Evolutionary conservation across 768 basidiomycete genomes (phyloP).

Genomic region (Dentipellis fragilis): DNA sequence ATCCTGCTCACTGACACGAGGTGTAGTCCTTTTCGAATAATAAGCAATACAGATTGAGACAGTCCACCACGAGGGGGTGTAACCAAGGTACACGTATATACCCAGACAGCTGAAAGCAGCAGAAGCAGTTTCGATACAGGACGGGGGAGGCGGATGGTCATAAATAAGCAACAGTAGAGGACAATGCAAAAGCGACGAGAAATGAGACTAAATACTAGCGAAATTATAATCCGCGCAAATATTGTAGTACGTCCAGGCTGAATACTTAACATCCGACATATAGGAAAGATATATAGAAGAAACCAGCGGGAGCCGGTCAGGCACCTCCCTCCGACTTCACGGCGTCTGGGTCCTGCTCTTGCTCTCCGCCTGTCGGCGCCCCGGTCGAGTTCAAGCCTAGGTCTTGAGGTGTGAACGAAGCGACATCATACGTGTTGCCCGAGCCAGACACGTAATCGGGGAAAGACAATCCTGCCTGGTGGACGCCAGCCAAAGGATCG

Average conservation of each 20-base stretch:
- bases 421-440: conserved; percentile 59
- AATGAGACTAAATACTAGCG: conserved; percentile 13
- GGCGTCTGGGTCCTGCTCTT: conserved; percentile 52
- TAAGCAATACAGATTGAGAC: background rate
- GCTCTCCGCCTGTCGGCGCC: conserved; percentile 33
- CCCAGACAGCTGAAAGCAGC: conserved; percentile 5
- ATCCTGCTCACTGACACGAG: no score
- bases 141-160: conserved; percentile 17
- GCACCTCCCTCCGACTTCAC: conserved; percentile 45
- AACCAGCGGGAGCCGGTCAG: conserved; percentile 15
- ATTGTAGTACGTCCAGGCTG: conserved; percentile 7
- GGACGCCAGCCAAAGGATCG: conserved; percentile 48
- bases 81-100: background rate
- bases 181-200: conserved; percentile 27
- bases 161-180: conserved; percentile 23
- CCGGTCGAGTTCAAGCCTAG: conserved; percentile 44
- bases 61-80: background rate
- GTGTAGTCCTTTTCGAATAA: no score
- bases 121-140: conserved; percentile 26
- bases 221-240: conserved; percentile 8
- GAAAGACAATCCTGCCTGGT: conserved; percentile 58
- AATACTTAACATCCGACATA: background rate
- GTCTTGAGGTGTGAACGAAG: conserved; percentile 58
- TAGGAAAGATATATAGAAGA: conserved; percentile 11
- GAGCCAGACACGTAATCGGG: conserved; percentile 48